A percentile compares a stretch with the other conserved stretches of the same genome.
phyloP scores from a whole-genome alignment of 805 yeast species.

The Torulaspora microellipsoides region DNA sequence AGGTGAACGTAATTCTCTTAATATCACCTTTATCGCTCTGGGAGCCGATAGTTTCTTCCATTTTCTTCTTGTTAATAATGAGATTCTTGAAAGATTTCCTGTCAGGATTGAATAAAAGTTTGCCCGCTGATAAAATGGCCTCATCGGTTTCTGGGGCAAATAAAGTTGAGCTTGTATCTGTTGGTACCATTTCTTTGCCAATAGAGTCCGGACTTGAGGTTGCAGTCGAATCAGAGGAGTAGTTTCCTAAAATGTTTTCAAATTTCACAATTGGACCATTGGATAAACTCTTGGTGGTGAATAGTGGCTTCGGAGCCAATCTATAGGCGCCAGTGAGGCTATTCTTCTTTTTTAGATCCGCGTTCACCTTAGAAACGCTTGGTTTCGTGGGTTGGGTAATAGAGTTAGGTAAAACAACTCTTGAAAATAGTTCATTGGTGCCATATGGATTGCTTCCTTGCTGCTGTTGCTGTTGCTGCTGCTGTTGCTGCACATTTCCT shows the following conservation, averaged over 20 bases:
- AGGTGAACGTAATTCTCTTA: conserved; percentile 16
- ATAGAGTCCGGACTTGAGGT: conserved; percentile 15
- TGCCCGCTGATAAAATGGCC: conserved; percentile 21
- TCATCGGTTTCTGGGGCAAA: conserved; percentile 18
- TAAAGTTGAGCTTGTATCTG: conserved; percentile 9
- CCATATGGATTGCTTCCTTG: conserved; percentile 65
- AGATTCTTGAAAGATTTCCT: conserved; percentile 29
- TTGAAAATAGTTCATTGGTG: conserved; percentile 59
- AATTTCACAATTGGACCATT: conserved; percentile 1
- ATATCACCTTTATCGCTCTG: conserved; percentile 12
- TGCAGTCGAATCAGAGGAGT: conserved; percentile 7
- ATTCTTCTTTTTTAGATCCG: conserved; percentile 51
- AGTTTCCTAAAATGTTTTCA: conserved; percentile 1
- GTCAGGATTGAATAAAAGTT: conserved; percentile 28
- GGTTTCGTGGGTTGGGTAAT: conserved; percentile 41
- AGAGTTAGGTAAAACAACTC: conserved; percentile 34
- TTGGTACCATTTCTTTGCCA: conserved; percentile 14
- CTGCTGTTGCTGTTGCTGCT: conserved; percentile 32
- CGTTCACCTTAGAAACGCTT: conserved; percentile 44
- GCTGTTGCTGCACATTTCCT: conserved; percentile 18
- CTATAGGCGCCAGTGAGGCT: conserved; percentile 58
- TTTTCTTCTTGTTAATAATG: conserved; percentile 23
- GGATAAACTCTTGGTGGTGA: conserved; percentile 25
- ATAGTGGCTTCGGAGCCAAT: conserved; percentile 60
- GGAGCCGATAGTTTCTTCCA: conserved; percentile 8